Evolutionary conservation across 768 basidiomycete species (phyloP).

Genomic region (Punctularia strigosozonata): DNA sequence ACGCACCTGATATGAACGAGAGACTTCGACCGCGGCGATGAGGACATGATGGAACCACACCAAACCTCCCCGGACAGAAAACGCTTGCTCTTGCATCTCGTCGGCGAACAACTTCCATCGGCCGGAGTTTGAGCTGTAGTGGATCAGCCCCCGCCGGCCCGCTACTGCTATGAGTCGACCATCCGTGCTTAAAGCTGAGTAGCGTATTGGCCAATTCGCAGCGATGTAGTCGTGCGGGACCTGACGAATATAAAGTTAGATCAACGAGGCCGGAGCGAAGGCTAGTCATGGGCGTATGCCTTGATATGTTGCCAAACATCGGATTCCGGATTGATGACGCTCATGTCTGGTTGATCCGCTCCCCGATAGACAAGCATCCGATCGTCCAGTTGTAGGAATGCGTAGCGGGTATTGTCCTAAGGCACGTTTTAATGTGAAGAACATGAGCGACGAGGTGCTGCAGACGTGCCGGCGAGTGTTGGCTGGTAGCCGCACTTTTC

Average conservation of each 20-base stretch:
- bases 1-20: constrained; percentile 65
- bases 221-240: constrained; percentile 84
- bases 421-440: constrained; percentile 1
- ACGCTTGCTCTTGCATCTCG: constrained; percentile 75
- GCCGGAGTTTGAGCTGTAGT: constrained; percentile 90
- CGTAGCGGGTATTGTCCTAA: constrained; percentile 92
- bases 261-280: not conserved
- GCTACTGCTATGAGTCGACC: constrained; percentile 89
- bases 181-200: constrained; percentile 83
- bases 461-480: constrained; percentile 73
- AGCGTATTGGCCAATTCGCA: constrained; percentile 88
- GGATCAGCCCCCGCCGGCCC: constrained; percentile 80
- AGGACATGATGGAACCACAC: constrained; percentile 96
- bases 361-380: constrained; percentile 88
- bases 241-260: constrained; percentile 26
- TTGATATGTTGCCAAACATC: constrained; percentile 98
- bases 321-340: constrained; percentile 93
- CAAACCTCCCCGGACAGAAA: constrained; percentile 81
- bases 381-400: constrained; percentile 93
- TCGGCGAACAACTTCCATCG: constrained; percentile 88
- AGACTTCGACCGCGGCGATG: constrained; percentile 79
- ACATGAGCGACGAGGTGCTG: not conserved
- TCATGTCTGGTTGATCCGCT: constrained; percentile 96
- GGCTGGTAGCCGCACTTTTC: constrained; percentile 85
- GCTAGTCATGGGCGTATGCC: constrained; percentile 23